A percentile compares a stretch with the other conserved stretches of the same genome.
Conservation (phyloP, 1,284 basidiomycete genomes). For the Serendipita sp. region DNA sequence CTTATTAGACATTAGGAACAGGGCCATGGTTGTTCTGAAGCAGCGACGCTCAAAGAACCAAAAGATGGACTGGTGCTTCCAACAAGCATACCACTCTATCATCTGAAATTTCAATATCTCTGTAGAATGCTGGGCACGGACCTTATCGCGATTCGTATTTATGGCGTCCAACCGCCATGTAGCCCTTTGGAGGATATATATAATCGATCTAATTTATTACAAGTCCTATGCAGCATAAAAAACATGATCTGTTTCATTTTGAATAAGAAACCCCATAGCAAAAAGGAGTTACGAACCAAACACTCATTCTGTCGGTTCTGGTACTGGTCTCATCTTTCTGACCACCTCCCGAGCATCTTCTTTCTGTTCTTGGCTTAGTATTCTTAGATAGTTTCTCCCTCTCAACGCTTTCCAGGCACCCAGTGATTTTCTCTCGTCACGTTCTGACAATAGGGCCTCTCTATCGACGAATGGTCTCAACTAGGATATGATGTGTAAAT, state of each 20-base stretch:
- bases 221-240: too few species aligned
- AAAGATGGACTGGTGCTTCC: neutral
- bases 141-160: neutral
- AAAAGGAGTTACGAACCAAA: too few species aligned
- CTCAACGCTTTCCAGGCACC: neutral
- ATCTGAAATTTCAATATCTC: neutral
- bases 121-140: neutral
- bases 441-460: neutral
- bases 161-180: conserved; percentile 6
- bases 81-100: neutral
- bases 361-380: neutral
- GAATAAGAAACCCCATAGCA: too few species aligned
- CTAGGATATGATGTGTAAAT: neutral
- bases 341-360: neutral
- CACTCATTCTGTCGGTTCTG: neutral
- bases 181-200: neutral
- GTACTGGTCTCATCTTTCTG: neutral
- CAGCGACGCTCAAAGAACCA: neutral
- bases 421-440: neutral
- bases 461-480: neutral
- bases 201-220: neutral
- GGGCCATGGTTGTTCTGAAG: conserved; percentile 18
- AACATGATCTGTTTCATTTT: too few species aligned
- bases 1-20: conserved; percentile 10
- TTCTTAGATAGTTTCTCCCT: neutral